Base-by-base conservation (phyloP, 2,329 filamentous ascomycete species). In the Hypoxylon rubiginosum region DNA sequence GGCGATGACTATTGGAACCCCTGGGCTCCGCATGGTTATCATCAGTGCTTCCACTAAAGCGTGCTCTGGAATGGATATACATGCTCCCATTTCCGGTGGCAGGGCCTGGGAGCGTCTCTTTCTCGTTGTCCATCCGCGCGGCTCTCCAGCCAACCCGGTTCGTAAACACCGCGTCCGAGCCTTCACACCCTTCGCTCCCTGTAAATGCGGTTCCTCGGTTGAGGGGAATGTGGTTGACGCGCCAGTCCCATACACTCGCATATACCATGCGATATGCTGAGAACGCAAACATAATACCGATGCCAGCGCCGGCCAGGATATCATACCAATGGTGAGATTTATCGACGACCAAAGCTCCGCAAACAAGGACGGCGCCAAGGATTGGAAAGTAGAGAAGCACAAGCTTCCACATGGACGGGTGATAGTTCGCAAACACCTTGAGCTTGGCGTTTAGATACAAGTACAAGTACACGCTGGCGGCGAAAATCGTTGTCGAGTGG, bases 401-500 rank as follows among this genome's bases (percentile, higher is more conserved):
- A 3, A 92, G 79, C 76, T 91, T 92, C 90, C 89, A 92, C 77
- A 91, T 85, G 0, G 86, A 82, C 0, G 90, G 85, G 63, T 90
- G 88, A 74, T 90, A 87, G 75, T 91, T 88, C 19, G 85, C 82
- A 80, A 86, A 91, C 54, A 91, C 85, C 79, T 92, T 92, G 41
- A 92, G 80, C 79, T 92, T 92, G 34, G 88, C 90, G 72, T 92
- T 92, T 26, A 92, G 81, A 80, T 91, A 92, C 10, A 92, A 80
- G 69, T 84, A 89, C 7, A 92, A 78, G 73, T 87, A 92, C 7
- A 88, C 82, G 66, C 87, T 88, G 1, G 87, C 87, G 0, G 89
- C 87, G 63, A 89, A 91, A 0, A 88, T 88, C 1, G 86, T 87
- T 0, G 88, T 89, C 0, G 88, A 85, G 75, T 92, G 90, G 0